Evolutionary conservation across 108 stramenopile genomes (phyloP), one percentile per base, ranked within the genome.

Genomic region (Hondaea fermentalgiana): DNA sequence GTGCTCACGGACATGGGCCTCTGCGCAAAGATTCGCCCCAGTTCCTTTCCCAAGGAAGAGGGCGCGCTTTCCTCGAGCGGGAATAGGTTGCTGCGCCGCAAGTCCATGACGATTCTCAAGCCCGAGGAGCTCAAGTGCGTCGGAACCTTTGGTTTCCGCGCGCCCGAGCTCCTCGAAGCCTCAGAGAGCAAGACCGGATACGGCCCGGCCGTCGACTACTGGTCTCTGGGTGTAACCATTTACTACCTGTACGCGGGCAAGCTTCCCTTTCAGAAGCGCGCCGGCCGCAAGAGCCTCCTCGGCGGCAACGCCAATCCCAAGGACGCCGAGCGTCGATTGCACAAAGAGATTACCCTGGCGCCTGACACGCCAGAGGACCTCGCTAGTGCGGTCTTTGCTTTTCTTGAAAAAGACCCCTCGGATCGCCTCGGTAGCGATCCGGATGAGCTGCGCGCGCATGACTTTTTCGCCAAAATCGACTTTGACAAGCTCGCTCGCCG

Each of bases 191-290:
- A 83, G 49, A 5, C 10, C n/a, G 93, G 93, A 21, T 94, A 94
- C 58, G 92, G 92, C 28, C 90, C 91, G 60, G 92, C 91, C 51
- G 92, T 93, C 69, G 93, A 94, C 88, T 94, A 92, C 92, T 94
- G 93, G 93, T 87, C 88, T 12, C 59, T 94, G 43, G 93, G 93
- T 4, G 93, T 94, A 49, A 94, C 93, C 60, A 92, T 94, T 92
- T 94, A 92, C 87, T 83, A 51, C 25, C 72, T 83, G 44, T n/a
- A 25, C 47, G 19, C 44, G 47, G 19, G 23, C 49, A 45, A 51
- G 72, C 72, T 83, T 21, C 72, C 72, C 21, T 83, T 83, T 28
- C 49, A 45, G 6, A 45, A 51, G 47, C 19, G 49, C 21, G 21
- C 19, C 5, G 49, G 44, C 25, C 72, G 72, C 49, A 83, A 83